Conservation (phyloP, 2,329 filamentous ascomycete species). For the Thermothelomyces thermophilus region DNA sequence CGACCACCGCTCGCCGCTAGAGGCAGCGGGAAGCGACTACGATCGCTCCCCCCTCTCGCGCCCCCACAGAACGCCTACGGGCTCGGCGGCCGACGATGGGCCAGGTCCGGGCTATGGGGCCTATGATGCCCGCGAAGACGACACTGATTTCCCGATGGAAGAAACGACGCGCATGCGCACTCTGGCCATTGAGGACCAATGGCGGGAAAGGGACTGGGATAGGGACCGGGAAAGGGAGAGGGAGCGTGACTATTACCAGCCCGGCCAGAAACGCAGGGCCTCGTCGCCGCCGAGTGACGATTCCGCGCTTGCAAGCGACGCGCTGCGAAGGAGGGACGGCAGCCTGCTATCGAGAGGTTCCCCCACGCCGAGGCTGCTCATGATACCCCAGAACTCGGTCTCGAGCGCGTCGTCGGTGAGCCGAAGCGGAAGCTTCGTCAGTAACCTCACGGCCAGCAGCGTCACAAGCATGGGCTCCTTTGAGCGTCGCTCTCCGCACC, state of each 20-base stretch:
- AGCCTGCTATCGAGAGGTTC: constrained; percentile 40
- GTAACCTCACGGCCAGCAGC: constrained; percentile 38
- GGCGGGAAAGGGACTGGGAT: constrained; percentile 27
- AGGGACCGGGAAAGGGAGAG: constrained; percentile 17
- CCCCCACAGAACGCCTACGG: constrained; percentile 44
- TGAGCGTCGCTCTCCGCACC: constrained; percentile 41
- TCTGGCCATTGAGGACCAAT: constrained; percentile 41
- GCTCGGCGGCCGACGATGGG: constrained; percentile 38
- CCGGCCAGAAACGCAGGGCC: constrained; percentile 50
- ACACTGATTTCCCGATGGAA: constrained; percentile 41
- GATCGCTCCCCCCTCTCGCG: constrained; percentile 43
- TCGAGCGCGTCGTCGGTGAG: constrained; percentile 40
- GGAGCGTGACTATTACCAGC: constrained; percentile 31
- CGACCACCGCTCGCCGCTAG: constrained; percentile 37
- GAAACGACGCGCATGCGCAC: constrained; percentile 35
- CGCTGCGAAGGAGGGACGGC: constrained; percentile 43
- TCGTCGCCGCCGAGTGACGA: constrained; percentile 49
- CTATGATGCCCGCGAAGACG: constrained; percentile 47
- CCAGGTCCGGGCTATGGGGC: constrained; percentile 39
- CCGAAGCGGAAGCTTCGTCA: constrained; percentile 43
- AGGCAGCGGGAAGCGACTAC: constrained; percentile 37
- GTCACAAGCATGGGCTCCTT: constrained; percentile 39
- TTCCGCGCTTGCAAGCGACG: constrained; percentile 35
- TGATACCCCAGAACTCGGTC: constrained; percentile 40
- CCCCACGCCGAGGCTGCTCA: constrained; percentile 44